phyloP scores from a whole-genome alignment of 192 early-diverging fungal species.

The Coemansia sp. region DNA sequence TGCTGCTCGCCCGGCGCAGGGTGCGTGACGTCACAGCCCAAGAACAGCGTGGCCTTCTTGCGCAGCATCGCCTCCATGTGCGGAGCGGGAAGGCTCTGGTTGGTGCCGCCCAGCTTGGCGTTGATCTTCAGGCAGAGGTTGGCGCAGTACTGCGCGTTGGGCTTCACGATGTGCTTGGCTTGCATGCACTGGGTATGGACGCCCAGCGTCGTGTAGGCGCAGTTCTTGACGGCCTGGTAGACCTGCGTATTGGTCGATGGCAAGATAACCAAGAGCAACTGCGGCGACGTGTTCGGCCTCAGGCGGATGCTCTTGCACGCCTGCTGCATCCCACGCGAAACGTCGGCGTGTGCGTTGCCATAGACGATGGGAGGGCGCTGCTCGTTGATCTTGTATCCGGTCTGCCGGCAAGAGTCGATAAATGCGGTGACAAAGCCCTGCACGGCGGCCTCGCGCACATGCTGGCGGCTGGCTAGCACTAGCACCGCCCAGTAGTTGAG shows the following conservation, averaged over 20 bases:
- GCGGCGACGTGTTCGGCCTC: slow-evolving; percentile 60
- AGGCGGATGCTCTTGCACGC: slow-evolving; percentile 69
- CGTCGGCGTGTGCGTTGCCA: slow-evolving; percentile 60
- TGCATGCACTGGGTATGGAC: slow-evolving; percentile 91
- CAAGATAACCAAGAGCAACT: slow-evolving; percentile 82
- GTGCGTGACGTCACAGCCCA: slow-evolving; percentile 92
- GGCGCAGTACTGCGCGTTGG: slow-evolving; percentile 90
- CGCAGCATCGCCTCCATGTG: slow-evolving; percentile 57
- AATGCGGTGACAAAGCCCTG: slow-evolving; percentile 75
- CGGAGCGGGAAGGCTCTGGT: slow-evolving; percentile 60
- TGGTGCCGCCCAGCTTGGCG: slow-evolving; percentile 89
- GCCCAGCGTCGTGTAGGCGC: slow-evolving; percentile 85
- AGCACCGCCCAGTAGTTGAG: slow-evolving; percentile 83
- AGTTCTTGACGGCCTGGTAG: slow-evolving; percentile 87
- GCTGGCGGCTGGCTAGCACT: slow-evolving; percentile 62
- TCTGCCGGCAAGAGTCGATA: slow-evolving; percentile 68
- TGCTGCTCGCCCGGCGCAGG: slow-evolving; percentile 64
- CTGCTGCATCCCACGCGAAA: slow-evolving; percentile 66
- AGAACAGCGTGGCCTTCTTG: slow-evolving; percentile 77
- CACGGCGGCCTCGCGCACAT: slow-evolving; percentile 54
- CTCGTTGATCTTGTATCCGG: slow-evolving; percentile 62
- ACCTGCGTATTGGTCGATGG: slow-evolving; percentile 75
- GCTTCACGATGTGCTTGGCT: slow-evolving; percentile 67
- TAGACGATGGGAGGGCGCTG: slow-evolving; percentile 48
- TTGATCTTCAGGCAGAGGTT: slow-evolving; percentile 95